Evolutionary conservation across 768 basidiomycete genomes (phyloP), one percentile per base, ranked within the genome.

Genomic region (Amanita pallidorosea): DNA sequence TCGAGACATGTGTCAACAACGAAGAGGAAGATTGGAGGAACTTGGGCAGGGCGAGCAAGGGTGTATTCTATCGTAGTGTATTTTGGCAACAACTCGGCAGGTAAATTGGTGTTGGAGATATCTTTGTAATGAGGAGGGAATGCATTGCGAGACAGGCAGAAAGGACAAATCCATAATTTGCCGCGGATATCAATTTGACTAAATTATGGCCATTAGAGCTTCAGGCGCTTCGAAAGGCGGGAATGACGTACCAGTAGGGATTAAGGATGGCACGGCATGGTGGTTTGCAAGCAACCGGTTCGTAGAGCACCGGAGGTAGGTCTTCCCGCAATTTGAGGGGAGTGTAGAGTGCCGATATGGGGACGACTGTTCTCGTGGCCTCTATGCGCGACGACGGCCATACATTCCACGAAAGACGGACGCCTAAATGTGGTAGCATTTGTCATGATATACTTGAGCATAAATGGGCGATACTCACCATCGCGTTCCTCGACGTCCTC

Each of bases 51-150:
- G 54, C 95, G 81, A 22, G 86, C 76, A 43, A 98, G 85, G n/a
- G 95, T 98, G 72, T 99, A 99, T 70, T 99, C 96, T 68, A 99
- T 96, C 7, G 96, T 99, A 29, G 96, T 98, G 75, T 97, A 98
- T 69, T 96, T 94, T 62, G 95, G 93, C 35, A 98, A 69, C 27
- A 99, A 78, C 65, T 99, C 96, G 12, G 93, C 87, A 45, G 96
- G 96, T 17, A 98, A 79, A 68, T 98, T 98, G 57, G 88, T 94
- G 68, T 86, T 87, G 43, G 93, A 92, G 57, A 99, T 95, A 64
- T 98, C 95, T 70, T 96, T 95, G 77, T 99, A 99, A 66, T 99
- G 95, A 0, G 90, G 88, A 4, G 96, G 96, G 71, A 99, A 97
- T 2, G 94, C 81, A 65, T 98, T 99, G 53, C 96, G 85, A 33